Percentiles rank a stretch among this genome's conserved stretches.
Evolutionary conservation across 495 filamentous ascomycete genomes (phyloP).

Genomic region (Baudoinia panamericana): DNA sequence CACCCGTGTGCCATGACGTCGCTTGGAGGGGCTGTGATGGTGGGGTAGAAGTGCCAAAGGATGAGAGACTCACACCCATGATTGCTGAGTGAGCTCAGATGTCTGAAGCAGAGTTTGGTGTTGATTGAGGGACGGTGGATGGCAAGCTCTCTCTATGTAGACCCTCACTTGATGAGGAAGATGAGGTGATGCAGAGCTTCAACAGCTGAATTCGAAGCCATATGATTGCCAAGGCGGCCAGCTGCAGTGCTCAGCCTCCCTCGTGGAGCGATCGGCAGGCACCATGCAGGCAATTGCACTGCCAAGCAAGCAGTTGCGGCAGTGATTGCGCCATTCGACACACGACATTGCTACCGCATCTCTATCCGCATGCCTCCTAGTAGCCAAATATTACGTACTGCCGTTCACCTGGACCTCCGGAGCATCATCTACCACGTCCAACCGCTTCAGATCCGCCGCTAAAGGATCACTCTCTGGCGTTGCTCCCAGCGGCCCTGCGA

Average conservation of each 20-base stretch:
- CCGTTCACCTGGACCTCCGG: no score
- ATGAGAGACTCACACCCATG: slow-evolving; percentile 2
- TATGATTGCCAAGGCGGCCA: neutral
- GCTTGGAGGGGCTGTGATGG: slow-evolving; percentile 1
- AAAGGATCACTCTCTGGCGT: slow-evolving; percentile 28
- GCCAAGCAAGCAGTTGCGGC: no score
- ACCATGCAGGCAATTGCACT: no score
- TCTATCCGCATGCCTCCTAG: no score
- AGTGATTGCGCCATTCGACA: no score
- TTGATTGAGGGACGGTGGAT: neutral
- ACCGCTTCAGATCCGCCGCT: slow-evolving; percentile 22
- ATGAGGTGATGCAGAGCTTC: neutral
- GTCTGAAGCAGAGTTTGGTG: neutral
- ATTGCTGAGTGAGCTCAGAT: no score
- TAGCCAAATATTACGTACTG: no score
- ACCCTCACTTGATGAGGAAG: neutral
- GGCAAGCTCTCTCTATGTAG: neutral
- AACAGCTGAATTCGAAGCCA: neutral
- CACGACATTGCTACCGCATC: no score
- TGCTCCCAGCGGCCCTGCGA: slow-evolving; percentile 27
- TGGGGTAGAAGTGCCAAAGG: neutral
- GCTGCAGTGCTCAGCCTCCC: neutral
- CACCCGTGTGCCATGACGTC: neutral
- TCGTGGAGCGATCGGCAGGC: slow-evolving; percentile 1
- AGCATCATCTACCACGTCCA: slow-evolving; percentile 15